Base-by-base conservation (phyloP, 2,329 filamentous ascomycete species). In the Lithohypha guttulata region DNA sequence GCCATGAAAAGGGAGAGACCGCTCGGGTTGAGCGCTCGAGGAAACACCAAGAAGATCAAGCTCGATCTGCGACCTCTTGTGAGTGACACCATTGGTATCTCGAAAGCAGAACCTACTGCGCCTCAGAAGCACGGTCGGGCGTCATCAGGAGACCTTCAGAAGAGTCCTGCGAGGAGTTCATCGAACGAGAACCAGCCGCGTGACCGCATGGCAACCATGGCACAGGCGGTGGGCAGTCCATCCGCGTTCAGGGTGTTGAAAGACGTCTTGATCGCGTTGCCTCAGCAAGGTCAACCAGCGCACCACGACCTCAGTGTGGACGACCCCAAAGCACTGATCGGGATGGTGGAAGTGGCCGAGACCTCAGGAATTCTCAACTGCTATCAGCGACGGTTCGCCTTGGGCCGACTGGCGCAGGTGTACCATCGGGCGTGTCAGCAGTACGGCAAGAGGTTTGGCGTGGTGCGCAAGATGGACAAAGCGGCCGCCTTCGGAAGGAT, bases 381-480 rank as follows among this genome's bases (percentile, higher is more conserved):
- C n/a, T 29, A 29, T n/a, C 27, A 6, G 27, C 27, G 27, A 6
- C 27, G 27, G n/a, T 29, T 29, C n/a, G 27, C 27, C 27, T 29
- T 29, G 27, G 27, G 6, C 27, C 27, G 27, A n/a, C 27, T 29
- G 27, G 27, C 27, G 6, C 6, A 29, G 27, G 27, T 29, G 27
- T 29, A 29, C 27, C n/a, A 29, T n/a, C 27, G 27, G 27, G n/a
- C 27, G 27, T 29, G 27, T n/a, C 27, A 29, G n/a, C 27, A 29
- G 27, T 6, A 29, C 27, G 27, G 27, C 17, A 6, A n/a, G 27
- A 29, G n/a, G 27, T 29, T 29, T n/a, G 27, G 6, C 27, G 27
- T 29, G 27, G 27, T 29, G 27, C 27, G 27, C 27, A 29, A 29
- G 27, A 29, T 29, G 27, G 27, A 29, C 27, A 29, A 29, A n/a